Evolutionary conservation across 371 early-diverging fungal genomes (phyloP), one percentile per base, ranked within the genome.

Genomic region (Lichtheimia ornata): DNA sequence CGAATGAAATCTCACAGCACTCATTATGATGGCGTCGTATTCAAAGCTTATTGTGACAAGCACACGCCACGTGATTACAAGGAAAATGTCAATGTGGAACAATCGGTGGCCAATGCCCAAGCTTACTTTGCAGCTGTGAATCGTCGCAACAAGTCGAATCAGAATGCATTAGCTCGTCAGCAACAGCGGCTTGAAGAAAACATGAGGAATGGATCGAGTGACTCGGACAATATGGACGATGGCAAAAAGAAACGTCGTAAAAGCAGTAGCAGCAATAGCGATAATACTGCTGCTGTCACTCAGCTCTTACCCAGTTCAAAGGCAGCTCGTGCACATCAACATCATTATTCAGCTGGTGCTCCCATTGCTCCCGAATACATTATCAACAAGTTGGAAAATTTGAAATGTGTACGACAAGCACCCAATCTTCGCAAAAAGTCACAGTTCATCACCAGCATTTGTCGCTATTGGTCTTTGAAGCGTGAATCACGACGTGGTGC

Each of bases 401-500:
- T 74, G 24, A 71, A 66, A 24, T 71, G 74, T 13, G 67, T 84
- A 5, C 74, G 67, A 5, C 70, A 74, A n/a, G 69, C 79, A 11
- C 51, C 72, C 5, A 66, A 75, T 9, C 44, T 81, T 5, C 80
- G 78, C 11, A 89, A 90, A 45, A 79, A 83, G 43, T 42, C 62
- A 0, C 72, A 77, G 13, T 69, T 94, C n/a, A 66, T 92, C 14
- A 70, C 75, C 11, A 80, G 71, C 15, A 85, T 95, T 18, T 92
- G 92, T 62, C 83, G 88, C 59, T 98, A 96, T 74, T 98, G 99
- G 98, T 87, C 96, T 0, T 74, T 97, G 12, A 98, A 98, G 72
- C 88, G 97, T 24, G 89, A 89, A 61, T 71, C 88, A 4, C 69
- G 96, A 13, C 84, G 95, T 25, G 97, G 97, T 1, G 96, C 95